phyloP scores from a whole-genome alignment of 805 yeast genomes.

The Peterozyma xylosa region DNA sequence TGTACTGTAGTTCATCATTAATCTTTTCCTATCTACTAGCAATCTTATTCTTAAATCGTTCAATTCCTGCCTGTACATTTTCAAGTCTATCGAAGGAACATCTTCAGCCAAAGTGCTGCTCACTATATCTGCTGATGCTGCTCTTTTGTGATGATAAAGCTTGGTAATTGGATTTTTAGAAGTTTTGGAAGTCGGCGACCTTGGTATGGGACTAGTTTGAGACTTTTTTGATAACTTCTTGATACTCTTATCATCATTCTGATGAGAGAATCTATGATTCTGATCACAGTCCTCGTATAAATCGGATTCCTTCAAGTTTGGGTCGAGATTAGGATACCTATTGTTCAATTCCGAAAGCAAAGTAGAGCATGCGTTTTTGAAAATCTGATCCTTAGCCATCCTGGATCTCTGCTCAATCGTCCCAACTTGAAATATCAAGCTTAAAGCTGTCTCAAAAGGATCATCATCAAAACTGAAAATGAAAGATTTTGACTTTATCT shows the following conservation, averaged over 20 bases:
- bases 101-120: neutral
- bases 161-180: neutral
- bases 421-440: constrained; percentile 51
- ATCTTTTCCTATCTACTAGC: neutral
- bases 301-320: neutral
- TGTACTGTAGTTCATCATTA: neutral
- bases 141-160: neutral
- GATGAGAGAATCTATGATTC: neutral
- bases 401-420: constrained; percentile 47
- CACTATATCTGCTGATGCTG: neutral
- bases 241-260: neutral
- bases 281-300: neutral
- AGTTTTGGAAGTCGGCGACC: neutral
- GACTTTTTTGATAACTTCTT: neutral
- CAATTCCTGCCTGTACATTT: neutral
- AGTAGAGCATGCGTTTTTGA: constrained; percentile 4
- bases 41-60: neutral
- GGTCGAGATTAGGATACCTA: neutral
- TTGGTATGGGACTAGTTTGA: neutral
- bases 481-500: constrained; percentile 31
- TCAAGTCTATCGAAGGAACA: neutral
- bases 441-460: constrained; percentile 55
- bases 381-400: constrained; percentile 25
- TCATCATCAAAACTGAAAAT: constrained; percentile 52
- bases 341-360: neutral